Evolutionary conservation across 2,329 filamentous ascomycete species (phyloP), one percentile per base, ranked within the genome.

Genomic region (Torrubiellomyces zombiae): DNA sequence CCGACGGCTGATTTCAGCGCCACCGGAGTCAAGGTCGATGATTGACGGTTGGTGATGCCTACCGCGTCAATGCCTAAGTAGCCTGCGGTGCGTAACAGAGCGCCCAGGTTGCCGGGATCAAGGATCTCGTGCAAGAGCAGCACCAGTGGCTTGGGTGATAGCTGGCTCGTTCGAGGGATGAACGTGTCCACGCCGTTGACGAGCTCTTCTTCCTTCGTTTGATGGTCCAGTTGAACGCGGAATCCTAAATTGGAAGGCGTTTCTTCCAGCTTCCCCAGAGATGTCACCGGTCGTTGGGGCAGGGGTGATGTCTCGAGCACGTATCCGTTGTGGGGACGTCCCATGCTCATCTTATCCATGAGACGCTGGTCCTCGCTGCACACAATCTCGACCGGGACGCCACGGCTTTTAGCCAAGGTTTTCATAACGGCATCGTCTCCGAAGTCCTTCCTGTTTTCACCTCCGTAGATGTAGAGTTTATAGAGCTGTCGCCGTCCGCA

Each of bases 61-160:
- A 98, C 67, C 4, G 80, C 85, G 28, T 85, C 79, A 5, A 81
- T 75, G 13, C 86, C 86, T n/a, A 95, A 67, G 48, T 89, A 95
- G 41, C 81, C 77, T 3, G 83, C 82, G 5, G 81, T 81, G 18
- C 89, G 77, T 21, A 95, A 62, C 31, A 95, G 86, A 13, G 75
- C 82, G 20, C 89, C 89, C 1, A 95, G 57, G 43, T 98, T 98
- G 14, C 81, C 83, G 1, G 83, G 78, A 42, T 98, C 86, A 7
- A 82, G 54, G 18, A 91, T 73, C 27, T 75, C 67, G 37, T 89
- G 75, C 2, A 89, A 56, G 16, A 86, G 53, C 2, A 91, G 55
- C 7, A 91, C 58, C 16, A 91, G 60, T 0, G 81, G 81, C 25
- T 74, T 67, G 28, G 54, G 59, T 9, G 41, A 41, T 9, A 43